Evolutionary conservation across 495 filamentous ascomycete genomes (phyloP), one percentile per base, ranked within the genome.

Genomic region (Tuber calosporum): DNA sequence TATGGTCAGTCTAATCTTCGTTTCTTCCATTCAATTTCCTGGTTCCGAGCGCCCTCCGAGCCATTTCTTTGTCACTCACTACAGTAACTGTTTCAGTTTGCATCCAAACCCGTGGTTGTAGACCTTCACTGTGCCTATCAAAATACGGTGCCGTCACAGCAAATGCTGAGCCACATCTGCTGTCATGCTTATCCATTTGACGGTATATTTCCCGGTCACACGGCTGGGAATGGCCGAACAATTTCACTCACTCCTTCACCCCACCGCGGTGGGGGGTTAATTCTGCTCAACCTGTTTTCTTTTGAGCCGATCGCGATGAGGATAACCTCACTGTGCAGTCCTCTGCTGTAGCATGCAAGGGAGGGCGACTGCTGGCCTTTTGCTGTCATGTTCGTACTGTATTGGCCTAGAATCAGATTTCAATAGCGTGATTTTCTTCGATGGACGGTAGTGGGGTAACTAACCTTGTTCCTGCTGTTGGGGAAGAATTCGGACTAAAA

Each of bases 391-490:
- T 34, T 62, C 13, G 53, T 62, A 62, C 34, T 3, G 26, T 62
- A 62, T 62, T 62, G 53, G 53, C 53, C 53, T 3, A 34, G 53
- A 34, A 62, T 34, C 13, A 8, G 26, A 34, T 34, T 30, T 62
- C 53, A 9, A 62, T 15, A 30, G 53, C 26, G 53, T 34, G 53
- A 62, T 26, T 30, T 34, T 13, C 53, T 26, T 67, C 48, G 38
- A 69, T 37, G 20, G 74, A 42, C 42, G 26, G 26, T 45, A 67
- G 72, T 45, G 72, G 72, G 71, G 74, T 73, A 68, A 72, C 67
- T 71, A 62, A 69, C 53, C 69, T 69, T 67, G 30, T 72, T 39
- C 6, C 53, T 38, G 62, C n/a, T 71, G 69, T 72, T 68, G 40
- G 67, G 71, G 69, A 34, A 37, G 41, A 67, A 43, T 68, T 48